Percentiles rank a stretch among this genome's conserved stretches.
Evolutionary conservation across 306 rosid genomes (phyloP).

Genomic region (Oxytropis ochrocephala): DNA sequence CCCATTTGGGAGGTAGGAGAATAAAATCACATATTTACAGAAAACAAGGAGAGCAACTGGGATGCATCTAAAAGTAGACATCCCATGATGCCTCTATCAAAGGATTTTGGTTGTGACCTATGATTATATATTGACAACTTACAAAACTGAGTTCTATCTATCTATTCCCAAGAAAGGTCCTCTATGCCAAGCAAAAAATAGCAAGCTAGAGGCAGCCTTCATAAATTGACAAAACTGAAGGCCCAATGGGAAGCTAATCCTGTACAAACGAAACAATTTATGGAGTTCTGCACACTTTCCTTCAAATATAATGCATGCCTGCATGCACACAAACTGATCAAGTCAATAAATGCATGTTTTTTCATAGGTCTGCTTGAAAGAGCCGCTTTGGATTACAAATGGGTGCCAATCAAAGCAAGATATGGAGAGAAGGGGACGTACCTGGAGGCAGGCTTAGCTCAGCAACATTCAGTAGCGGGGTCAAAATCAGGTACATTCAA

Average conservation of each 20-base stretch:
- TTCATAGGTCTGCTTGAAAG: not conserved
- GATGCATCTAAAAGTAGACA: slow-evolving; percentile 70
- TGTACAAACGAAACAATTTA: slow-evolving; percentile 58
- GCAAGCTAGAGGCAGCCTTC: slow-evolving; percentile 52
- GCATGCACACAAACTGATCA: slow-evolving; percentile 23
- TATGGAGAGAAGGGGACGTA: slow-evolving; percentile 17
- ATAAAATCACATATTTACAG: slow-evolving; percentile 43
- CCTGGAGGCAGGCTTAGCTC: slow-evolving; percentile 48
- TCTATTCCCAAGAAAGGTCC: slow-evolving; percentile 31
- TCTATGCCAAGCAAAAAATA: slow-evolving; percentile 39
- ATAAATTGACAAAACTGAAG: slow-evolving; percentile 40
- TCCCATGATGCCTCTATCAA: slow-evolving; percentile 27
- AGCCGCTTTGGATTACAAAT: not conserved
- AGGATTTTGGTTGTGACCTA: slow-evolving; percentile 28
- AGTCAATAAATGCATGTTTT: not conserved
- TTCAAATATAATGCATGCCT: slow-evolving; percentile 28
- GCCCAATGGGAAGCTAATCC: slow-evolving; percentile 46
- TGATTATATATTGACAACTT: slow-evolving; percentile 31
- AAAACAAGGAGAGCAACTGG: slow-evolving; percentile 27
- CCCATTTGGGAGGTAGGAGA: not conserved
- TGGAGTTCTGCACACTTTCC: slow-evolving; percentile 39
- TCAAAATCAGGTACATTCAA: slow-evolving; percentile 24
- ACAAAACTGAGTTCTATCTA: slow-evolving; percentile 29
- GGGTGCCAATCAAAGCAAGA: not conserved
- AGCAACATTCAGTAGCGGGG: slow-evolving; percentile 32